Percentiles rank a stretch among this genome's conserved stretches.
Conservation (phyloP, 2,329 filamentous ascomycete species). For the Daldinia sp. region DNA sequence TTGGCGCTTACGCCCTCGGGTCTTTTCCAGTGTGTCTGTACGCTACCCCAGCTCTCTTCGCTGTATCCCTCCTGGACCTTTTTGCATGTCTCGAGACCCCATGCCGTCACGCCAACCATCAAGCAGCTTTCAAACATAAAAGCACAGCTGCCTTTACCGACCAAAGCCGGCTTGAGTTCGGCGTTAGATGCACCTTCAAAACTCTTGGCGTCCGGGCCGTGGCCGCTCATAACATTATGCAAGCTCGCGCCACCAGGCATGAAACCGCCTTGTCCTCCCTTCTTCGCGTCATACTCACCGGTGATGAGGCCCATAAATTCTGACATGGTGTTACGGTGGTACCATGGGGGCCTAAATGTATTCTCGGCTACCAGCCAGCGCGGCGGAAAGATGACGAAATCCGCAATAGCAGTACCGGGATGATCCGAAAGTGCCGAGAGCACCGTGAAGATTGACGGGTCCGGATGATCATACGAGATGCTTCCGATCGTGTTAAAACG, state of each 20-base stretch:
- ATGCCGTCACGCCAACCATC: slow-evolving; percentile 76
- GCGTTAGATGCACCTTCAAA: slow-evolving; percentile 69
- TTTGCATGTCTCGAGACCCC: slow-evolving; percentile 68
- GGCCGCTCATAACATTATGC: slow-evolving; percentile 71
- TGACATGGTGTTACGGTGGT: slow-evolving; percentile 65
- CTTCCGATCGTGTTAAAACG: slow-evolving; percentile 73
- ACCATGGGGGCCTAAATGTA: slow-evolving; percentile 70
- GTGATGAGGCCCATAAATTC: slow-evolving; percentile 62
- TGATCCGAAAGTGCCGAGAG: slow-evolving; percentile 61
- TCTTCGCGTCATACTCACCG: slow-evolving; percentile 61
- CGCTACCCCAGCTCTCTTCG: slow-evolving; percentile 79
- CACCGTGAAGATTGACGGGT: slow-evolving; percentile 73
- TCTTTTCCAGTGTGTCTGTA: slow-evolving; percentile 68
- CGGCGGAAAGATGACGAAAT: slow-evolving; percentile 71
- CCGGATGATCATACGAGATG: slow-evolving; percentile 73
- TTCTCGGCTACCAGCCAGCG: slow-evolving; percentile 67
- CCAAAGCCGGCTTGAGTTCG: slow-evolving; percentile 63
- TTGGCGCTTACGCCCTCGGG: slow-evolving; percentile 47
- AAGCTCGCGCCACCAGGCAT: slow-evolving; percentile 58
- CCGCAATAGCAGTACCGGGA: slow-evolving; percentile 63
- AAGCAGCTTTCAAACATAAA: slow-evolving; percentile 76
- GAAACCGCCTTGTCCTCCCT: slow-evolving; percentile 55
- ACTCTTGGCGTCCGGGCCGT: slow-evolving; percentile 59
- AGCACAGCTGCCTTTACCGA: slow-evolving; percentile 68
- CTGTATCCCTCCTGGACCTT: slow-evolving; percentile 74